phyloP scores from a whole-genome alignment of 371 early-diverging fungal species.

The Rhizopus sp. region DNA sequence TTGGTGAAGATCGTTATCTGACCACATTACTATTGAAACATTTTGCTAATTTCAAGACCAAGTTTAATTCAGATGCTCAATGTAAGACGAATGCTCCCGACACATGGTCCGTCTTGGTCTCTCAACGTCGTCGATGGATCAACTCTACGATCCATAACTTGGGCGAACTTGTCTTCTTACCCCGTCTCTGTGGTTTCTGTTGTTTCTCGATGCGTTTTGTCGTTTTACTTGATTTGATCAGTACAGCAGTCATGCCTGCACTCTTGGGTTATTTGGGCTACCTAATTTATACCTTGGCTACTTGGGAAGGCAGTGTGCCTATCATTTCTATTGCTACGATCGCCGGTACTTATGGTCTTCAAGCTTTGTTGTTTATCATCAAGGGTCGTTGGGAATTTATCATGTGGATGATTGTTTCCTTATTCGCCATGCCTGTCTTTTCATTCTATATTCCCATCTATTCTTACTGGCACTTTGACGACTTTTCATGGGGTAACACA shows the following conservation, averaged over 20 bases:
- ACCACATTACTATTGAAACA: conserved; percentile 99
- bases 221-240: conserved; percentile 91
- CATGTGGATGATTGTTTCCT: conserved; percentile 94
- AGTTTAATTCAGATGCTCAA: conserved; percentile 94
- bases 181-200: conserved; percentile 94
- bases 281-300: conserved; percentile 63
- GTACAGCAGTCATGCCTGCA: conserved; percentile 93
- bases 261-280: conserved; percentile 84
- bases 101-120: conserved; percentile 89
- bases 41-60: conserved; percentile 95
- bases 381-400: conserved; percentile 90
- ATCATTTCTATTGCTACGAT: conserved; percentile 65
- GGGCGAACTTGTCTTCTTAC: conserved; percentile 86
- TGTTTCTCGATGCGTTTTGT: conserved; percentile 99
- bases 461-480: conserved; percentile 97
- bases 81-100: conserved; percentile 98
- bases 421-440: conserved; percentile 83
- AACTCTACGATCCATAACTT: conserved; percentile 98
- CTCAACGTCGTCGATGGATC: conserved; percentile 98
- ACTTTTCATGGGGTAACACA: conserved; percentile 98
- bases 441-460: conserved; percentile 83
- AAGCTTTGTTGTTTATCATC: conserved; percentile 83
- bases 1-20: conserved; percentile 91
- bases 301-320: conserved; percentile 39
- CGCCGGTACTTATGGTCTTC: conserved; percentile 81